phyloP scores from a whole-genome alignment of 176 grass and related monocot genomes.

The Saccharum officinarum region DNA sequence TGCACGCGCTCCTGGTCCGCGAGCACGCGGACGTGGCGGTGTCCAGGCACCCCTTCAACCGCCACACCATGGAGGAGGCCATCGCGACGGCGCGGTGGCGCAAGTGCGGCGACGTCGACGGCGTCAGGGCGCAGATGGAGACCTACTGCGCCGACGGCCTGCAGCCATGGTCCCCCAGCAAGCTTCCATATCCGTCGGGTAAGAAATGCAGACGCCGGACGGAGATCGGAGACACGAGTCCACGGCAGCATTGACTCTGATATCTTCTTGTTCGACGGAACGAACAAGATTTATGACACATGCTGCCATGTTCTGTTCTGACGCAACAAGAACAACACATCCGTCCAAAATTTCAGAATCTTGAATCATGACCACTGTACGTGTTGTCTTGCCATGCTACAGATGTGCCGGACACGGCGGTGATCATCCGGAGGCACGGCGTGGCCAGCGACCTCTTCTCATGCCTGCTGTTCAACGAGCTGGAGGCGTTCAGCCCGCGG shows the following conservation, averaged over 20 bases:
- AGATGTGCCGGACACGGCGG: constrained; percentile 94
- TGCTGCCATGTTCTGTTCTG: background rate
- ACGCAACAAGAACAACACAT: background rate
- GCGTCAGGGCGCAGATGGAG: constrained; percentile 86
- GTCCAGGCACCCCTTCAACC: constrained; percentile 75
- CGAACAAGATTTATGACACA: background rate
- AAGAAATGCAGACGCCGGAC: background rate
- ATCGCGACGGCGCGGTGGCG: constrained; percentile 86
- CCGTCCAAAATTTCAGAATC: background rate
- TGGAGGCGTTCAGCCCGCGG: constrained; percentile 84
- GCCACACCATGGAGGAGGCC: constrained; percentile 91
- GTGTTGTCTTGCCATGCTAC: background rate
- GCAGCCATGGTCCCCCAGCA: constrained; percentile 80
- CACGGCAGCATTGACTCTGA: background rate
- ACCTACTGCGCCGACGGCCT: constrained; percentile 73
- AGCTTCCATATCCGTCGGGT: constrained; percentile 85
- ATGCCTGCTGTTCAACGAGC: constrained; percentile 90
- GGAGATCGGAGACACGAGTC: background rate
- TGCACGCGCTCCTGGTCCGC: constrained; percentile 60
- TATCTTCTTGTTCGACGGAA: background rate
- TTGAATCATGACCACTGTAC: background rate
- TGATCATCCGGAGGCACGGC: constrained; percentile 83
- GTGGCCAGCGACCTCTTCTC: constrained; percentile 72
- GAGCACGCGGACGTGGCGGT: constrained; percentile 60
- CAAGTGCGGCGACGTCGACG: constrained; percentile 67